Evolutionary conservation across 2,329 filamentous ascomycete species (phyloP).

Genomic region (Lasiodiplodia citricola): DNA sequence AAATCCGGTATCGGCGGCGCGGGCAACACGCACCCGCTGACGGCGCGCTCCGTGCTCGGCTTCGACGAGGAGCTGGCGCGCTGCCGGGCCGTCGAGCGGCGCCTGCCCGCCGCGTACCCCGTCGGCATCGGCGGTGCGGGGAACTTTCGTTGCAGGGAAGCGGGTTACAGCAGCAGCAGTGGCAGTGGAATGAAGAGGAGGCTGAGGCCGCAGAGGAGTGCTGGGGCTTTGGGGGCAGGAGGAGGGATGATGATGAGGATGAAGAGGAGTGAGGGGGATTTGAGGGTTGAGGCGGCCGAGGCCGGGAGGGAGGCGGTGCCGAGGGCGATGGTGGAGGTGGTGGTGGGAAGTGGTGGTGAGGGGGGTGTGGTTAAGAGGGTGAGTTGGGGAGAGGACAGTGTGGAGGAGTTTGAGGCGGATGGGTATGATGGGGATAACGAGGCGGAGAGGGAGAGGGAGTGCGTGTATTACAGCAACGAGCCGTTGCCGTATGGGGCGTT

Average conservation of each 20-base stretch:
- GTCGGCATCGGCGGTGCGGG: conserved; percentile 34
- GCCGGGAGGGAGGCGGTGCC: background rate
- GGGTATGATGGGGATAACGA: background rate
- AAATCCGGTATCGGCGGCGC: conserved; percentile 32
- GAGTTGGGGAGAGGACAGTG: background rate
- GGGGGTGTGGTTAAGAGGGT: background rate
- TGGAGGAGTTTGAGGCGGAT: background rate
- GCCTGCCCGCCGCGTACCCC: conserved; percentile 6
- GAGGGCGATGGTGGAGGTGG: background rate
- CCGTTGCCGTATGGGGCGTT: conserved; percentile 31
- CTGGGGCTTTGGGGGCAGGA: background rate
- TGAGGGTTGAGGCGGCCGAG: background rate
- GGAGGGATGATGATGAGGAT: background rate
- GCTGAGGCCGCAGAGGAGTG: background rate
- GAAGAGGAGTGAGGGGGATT: background rate
- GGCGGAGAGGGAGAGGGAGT: background rate
- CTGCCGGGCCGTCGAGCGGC: conserved; percentile 4
- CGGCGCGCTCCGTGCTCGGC: conserved; percentile 4
- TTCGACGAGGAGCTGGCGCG: conserved; percentile 27
- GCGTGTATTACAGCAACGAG: conserved; percentile 26
- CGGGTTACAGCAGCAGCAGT: background rate
- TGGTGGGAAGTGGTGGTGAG: background rate
- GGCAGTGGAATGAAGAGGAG: background rate
- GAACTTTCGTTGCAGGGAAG: conserved; percentile 24
- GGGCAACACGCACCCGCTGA: conserved; percentile 30